Base-by-base conservation (phyloP, 2,329 filamentous ascomycete genomes). In the Nannizzia gypsea region DNA sequence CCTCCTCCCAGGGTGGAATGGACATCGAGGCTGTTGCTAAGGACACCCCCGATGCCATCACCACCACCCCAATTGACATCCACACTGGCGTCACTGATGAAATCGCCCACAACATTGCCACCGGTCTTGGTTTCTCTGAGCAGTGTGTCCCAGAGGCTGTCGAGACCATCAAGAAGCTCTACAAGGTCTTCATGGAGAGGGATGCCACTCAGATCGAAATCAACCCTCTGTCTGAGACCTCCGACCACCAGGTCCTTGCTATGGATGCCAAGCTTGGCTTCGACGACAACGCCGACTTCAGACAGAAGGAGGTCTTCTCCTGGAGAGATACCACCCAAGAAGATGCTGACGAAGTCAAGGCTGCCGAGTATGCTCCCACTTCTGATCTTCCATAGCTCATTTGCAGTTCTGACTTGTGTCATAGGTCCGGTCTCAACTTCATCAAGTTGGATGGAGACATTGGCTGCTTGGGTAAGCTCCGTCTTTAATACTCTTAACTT, bases 381-480 rank as follows among this genome's bases (percentile, higher is more conserved):
- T 17, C 8, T 20, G 20, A 31, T 13, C n/a, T 3, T 40, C 20
- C 0, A 20, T 17, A 36, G 15, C 36, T 38, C 56, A 22, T 50
- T 59, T 38, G 54, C 42, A 36, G 17, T 20, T 36, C 46, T 52
- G 15, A 56, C 34, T 17, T 34, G 13, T 40, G 57, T 28, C 40
- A 24, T 61, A 78, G 76, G 62, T 70, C 79, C 67, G 90, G 90
- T 70, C 85, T 99, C 67, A 99, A 99, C 85, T 99, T 99, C 81
- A 99, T 99, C 83, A 99, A 99, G 85, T 87, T 99, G 63, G 93
- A 97, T 73, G 93, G 93, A 74, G 93, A 99, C 74, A 99, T 99
- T 74, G 93, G 93, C 77, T 99, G 93, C 81, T 83, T 97, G 63
- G 75, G 74, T 76, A 70, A 63, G 69, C 17, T n/a, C n/a, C 42